These are phyloP conservation scores for Hymenochaete sp. DNA, from an alignment of 1,284 basidiomycete species.

Conservation along the genomic window DNA sequence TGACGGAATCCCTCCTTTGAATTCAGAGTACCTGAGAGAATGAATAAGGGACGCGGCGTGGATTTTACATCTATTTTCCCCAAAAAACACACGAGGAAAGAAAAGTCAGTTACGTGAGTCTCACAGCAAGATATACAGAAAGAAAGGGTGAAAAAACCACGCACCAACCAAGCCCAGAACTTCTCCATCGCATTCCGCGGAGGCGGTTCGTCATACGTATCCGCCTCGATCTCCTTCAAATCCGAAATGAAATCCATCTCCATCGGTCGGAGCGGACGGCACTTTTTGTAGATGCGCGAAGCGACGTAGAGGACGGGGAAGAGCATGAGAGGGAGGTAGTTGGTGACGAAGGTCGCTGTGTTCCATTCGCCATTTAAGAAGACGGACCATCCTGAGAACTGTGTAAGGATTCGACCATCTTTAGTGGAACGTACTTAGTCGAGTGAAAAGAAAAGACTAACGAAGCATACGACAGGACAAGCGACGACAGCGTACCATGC, in stretches of 20 bases:
- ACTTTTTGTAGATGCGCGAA: constrained; percentile 45
- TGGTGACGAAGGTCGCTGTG: constrained; percentile 60
- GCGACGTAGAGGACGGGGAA: constrained; percentile 71
- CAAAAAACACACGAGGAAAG: too few relatives aligned
- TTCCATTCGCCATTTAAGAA: constrained; percentile 64
- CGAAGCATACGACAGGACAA: constrained; percentile 57
- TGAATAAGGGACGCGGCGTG: not conserved
- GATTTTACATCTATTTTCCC: too few relatives aligned
- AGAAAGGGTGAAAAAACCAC: constrained; percentile 26
- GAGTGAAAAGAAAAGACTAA: constrained; percentile 32
- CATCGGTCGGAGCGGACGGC: constrained; percentile 36
- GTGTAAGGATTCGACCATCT: constrained; percentile 6
- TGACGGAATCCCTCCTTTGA: too few relatives aligned
- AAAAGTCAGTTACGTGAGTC: not conserved
- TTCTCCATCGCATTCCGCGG: constrained; percentile 59
- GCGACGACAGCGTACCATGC: constrained; percentile 43
- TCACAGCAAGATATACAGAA: not conserved
- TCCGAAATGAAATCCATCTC: constrained; percentile 78
- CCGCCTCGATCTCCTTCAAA: constrained; percentile 65
- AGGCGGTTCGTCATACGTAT: constrained; percentile 62
- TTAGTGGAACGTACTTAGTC: not conserved
- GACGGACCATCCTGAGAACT: constrained; percentile 70
- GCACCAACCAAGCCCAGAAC: constrained; percentile 67
- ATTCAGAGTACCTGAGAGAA: too few relatives aligned
- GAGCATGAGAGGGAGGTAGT: constrained; percentile 68